Evolutionary conservation across 73 alveolate species (phyloP), one percentile per base, ranked within the genome.

Genomic region (Uronychia setigera): DNA sequence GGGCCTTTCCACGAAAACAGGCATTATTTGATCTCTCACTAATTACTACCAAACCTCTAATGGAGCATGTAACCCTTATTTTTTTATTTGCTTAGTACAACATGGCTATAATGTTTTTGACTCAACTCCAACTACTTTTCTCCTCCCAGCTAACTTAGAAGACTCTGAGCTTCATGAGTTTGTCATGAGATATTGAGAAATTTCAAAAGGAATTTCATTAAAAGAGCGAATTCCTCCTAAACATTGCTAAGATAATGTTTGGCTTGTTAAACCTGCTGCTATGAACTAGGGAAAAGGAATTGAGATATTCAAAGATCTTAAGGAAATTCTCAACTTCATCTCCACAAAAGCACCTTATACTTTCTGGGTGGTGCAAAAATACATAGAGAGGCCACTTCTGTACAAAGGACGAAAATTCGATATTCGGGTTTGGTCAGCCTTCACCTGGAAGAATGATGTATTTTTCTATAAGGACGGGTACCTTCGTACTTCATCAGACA

Each of bases 331-430:
- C 29, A 74, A 77, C 77, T 92, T 89, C 74, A 80, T 88, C 35
- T 33, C 80, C 0, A 60, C 83, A 57, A 83, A 85, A 33, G 76
- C 84, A 27, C 31, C 58, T 30, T 59, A 60, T 60, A 57, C 91
- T 0, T 77, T 59, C 60, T 92, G 92, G 92, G 96, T 96, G 1
- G 91, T 96, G 0, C 94, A 96, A 87, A 95, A 95, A 86, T 96
- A 96, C 85, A 80, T 96, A 1, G 98, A 95, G 85, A 88, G 82
- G 31, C 98, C 99, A 0, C 59, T 93, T 74, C 91, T 95, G 46
- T 95, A 86, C 87, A 90, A 95, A 77, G 96, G 95, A 30, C 85
- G 98, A 80, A 95, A 96, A 79, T 96, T 95, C 88, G 98, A 95
- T 89, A 91, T 96, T 28, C 82, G 98, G 59, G 91, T 93, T 5